A percentile compares a stretch with the other conserved stretches of the same genome.
Evolutionary conservation across 176 grass and related monocot genomes (phyloP).

Genomic region (Triticum monococcum): DNA sequence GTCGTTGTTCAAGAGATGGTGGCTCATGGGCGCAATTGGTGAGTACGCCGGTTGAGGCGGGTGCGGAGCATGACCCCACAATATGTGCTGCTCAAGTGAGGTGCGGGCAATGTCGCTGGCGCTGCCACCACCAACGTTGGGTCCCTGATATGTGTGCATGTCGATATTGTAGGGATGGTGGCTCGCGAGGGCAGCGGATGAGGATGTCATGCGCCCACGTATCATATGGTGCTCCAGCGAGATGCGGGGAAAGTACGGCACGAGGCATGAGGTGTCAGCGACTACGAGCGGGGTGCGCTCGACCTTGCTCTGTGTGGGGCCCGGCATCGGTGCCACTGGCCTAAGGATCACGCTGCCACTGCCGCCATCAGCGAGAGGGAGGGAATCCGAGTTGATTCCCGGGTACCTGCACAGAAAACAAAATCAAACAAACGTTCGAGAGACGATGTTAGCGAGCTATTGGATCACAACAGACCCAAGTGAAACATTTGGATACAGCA

Average conservation of each 20-base stretch:
- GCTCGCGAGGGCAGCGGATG: background rate
- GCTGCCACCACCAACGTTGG: background rate
- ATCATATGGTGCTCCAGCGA: conserved; percentile 15
- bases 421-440: background rate
- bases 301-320: conserved; percentile 35
- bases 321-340: background rate
- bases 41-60: background rate
- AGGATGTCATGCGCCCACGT: background rate
- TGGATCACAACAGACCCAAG: no score
- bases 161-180: background rate
- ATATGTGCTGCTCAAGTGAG: conserved; percentile 16
- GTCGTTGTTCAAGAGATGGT: background rate
- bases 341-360: conserved; percentile 11
- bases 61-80: background rate
- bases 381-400: conserved; percentile 47
- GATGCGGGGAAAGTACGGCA: conserved; percentile 22
- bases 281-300: background rate
- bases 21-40: background rate
- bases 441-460: no score
- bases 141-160: background rate
- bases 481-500: no score
- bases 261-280: conserved; percentile 5
- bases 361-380: conserved; percentile 40
- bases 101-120: background rate
- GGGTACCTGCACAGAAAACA: conserved; percentile 54